Evolutionary conservation across 345 rosid species (phyloP).

Genomic region (Cardiospermum halicacabum): DNA sequence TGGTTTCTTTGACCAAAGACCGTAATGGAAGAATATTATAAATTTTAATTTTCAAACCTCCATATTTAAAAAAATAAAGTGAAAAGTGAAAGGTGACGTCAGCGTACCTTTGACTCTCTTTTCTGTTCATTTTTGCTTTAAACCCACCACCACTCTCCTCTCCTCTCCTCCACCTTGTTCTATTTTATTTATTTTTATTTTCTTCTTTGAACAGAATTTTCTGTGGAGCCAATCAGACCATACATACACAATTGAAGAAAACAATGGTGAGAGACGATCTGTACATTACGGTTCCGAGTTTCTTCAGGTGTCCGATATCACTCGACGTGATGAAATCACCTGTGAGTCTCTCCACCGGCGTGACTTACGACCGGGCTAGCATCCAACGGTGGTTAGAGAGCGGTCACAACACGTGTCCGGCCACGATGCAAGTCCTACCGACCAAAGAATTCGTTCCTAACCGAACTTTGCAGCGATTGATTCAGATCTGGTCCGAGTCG

Average conservation of each 20-base stretch:
- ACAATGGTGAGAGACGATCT: slow-evolving; percentile 58
- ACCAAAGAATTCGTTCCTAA: slow-evolving; percentile 74
- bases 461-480: slow-evolving; percentile 74
- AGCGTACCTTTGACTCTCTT: slow-evolving; percentile 44
- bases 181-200: too few species aligned
- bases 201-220: slow-evolving; percentile 6
- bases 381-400: slow-evolving; percentile 86
- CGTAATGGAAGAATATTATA: slow-evolving; percentile 12
- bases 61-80: not conserved
- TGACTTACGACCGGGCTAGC: slow-evolving; percentile 86
- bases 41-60: not conserved
- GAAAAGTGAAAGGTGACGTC: slow-evolving; percentile 35
- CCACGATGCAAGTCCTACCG: slow-evolving; percentile 89
- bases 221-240: slow-evolving; percentile 17
- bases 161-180: not conserved
- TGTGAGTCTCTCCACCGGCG: slow-evolving; percentile 90
- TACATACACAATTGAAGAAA: slow-evolving; percentile 10
- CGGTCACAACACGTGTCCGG: slow-evolving; percentile 91
- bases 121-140: slow-evolving; percentile 40
- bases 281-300: slow-evolving; percentile 67
- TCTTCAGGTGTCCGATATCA: slow-evolving; percentile 90
- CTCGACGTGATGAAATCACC: slow-evolving; percentile 94
- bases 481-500: slow-evolving; percentile 74
- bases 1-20: slow-evolving; percentile 35
- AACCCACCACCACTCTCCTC: slow-evolving; percentile 27